These are phyloP conservation scores for Pseudoneurospora amorphoporcata DNA, from an alignment of 495 filamentous ascomycete genomes.

Conservation along the genomic window DNA sequence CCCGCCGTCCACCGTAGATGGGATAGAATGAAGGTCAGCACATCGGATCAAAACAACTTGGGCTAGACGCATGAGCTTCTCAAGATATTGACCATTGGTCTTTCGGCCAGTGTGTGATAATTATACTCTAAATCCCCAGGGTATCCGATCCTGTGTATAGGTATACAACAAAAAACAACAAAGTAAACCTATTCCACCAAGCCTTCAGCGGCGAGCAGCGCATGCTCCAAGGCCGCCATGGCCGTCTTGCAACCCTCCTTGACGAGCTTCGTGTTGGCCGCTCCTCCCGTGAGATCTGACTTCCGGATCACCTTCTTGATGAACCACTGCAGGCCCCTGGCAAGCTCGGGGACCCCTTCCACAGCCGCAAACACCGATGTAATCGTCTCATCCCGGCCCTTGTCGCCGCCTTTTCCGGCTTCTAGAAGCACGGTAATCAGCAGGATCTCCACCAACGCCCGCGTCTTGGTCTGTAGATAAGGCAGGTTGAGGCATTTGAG, in stretches of 20 bases:
- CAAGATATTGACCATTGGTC: background rate
- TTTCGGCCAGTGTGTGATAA: background rate
- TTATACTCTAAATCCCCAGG: background rate
- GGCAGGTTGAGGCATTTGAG: constrained; percentile 70
- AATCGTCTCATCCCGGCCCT: constrained; percentile 34
- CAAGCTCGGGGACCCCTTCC: constrained; percentile 51
- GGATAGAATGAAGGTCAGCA: background rate
- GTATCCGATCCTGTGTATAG: background rate
- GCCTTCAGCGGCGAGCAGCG: constrained; percentile 26
- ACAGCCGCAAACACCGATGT: constrained; percentile 54
- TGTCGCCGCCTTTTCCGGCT: constrained; percentile 23
- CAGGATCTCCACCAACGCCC: constrained; percentile 67
- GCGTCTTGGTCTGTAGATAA: constrained; percentile 65
- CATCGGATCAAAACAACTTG: background rate
- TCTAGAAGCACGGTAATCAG: constrained; percentile 65
- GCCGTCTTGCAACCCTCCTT: constrained; percentile 63
- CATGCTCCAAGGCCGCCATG: constrained; percentile 44
- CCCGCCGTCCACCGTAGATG: background rate
- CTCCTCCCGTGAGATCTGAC: constrained; percentile 55
- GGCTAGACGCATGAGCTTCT: background rate
- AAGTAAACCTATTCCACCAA: background rate
- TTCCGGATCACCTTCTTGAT: constrained; percentile 64
- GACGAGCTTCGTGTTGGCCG: constrained; percentile 50
- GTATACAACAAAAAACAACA: background rate
- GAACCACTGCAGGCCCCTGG: constrained; percentile 66